Evolutionary conservation across 148 eudicot genomes (phyloP).

Genomic region (Nepenthes gracilis): DNA sequence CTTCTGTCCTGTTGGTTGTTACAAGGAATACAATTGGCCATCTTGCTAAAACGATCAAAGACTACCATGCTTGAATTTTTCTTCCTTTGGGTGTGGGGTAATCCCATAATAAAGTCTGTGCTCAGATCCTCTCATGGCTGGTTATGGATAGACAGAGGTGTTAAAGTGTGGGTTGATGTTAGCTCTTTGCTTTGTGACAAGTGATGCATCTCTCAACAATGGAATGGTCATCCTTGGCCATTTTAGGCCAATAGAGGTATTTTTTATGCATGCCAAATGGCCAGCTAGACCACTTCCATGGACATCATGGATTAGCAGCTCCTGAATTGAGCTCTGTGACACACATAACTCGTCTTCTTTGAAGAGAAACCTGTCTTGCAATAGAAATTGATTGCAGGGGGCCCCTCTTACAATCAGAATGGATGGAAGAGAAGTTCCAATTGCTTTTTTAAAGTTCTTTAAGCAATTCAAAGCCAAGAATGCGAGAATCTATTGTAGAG

Average conservation of each 20-base stretch:
- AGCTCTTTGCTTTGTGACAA: neutral
- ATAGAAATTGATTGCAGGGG: neutral
- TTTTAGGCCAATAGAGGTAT: neutral
- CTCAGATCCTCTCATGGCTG: neutral
- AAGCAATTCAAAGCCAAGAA: neutral
- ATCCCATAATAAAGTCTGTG: neutral
- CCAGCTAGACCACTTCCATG: neutral
- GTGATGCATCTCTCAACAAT: neutral
- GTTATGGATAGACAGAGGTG: neutral
- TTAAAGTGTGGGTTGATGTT: neutral
- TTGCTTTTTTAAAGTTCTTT: neutral
- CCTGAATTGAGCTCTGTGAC: neutral
- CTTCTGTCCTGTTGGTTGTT: neutral
- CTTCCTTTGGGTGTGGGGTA: neutral
- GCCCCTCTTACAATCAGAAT: neutral
- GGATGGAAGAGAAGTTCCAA: neutral
- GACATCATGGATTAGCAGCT: neutral
- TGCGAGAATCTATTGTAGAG: neutral
- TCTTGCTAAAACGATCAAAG: neutral
- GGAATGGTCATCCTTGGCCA: neutral
- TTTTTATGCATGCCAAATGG: neutral
- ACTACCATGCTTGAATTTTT: neutral
- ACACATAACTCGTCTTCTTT: neutral
- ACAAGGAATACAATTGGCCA: neutral
- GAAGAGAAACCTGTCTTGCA: neutral